phyloP scores from a whole-genome alignment of 73 alveolate species.

The Paramecium primaurelia region DNA sequence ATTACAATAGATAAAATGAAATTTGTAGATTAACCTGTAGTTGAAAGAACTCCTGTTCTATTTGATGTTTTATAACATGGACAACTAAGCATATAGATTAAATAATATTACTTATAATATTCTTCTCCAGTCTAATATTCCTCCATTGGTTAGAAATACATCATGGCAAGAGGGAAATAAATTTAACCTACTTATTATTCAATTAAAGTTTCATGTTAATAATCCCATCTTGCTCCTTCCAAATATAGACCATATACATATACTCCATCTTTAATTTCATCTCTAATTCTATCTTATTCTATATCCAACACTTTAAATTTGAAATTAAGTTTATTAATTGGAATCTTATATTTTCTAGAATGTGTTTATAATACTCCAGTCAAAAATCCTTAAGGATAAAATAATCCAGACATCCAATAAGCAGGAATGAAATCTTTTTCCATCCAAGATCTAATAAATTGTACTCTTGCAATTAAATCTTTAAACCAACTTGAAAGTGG shows the following conservation, averaged over 20 bases:
- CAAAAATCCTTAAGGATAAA: conserved; percentile 95
- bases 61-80: conserved; percentile 95
- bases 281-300: conserved; percentile 42
- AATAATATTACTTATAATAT: conserved; percentile 65
- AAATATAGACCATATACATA: conserved; percentile 89
- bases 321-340: conserved; percentile 76
- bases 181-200: conserved; percentile 73
- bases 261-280: conserved; percentile 83
- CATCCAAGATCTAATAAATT: conserved; percentile 86
- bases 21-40: conserved; percentile 97
- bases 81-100: conserved; percentile 61
- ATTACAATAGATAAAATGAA: conserved; percentile 86
- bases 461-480: conserved; percentile 83
- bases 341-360: conserved; percentile 87
- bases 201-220: conserved; percentile 60
- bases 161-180: conserved; percentile 70
- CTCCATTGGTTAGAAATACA: conserved; percentile 67
- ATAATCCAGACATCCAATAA: conserved; percentile 96
- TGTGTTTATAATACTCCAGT: conserved; percentile 94
- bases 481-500: conserved; percentile 90
- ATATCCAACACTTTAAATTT: conserved; percentile 66
- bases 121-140: conserved; percentile 83
- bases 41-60: conserved; percentile 93
- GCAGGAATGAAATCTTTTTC: conserved; percentile 85
- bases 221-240: conserved; percentile 95